Base-by-base conservation (phyloP, 1,284 basidiomycete genomes). In the Fomitopsis schrenkii region DNA sequence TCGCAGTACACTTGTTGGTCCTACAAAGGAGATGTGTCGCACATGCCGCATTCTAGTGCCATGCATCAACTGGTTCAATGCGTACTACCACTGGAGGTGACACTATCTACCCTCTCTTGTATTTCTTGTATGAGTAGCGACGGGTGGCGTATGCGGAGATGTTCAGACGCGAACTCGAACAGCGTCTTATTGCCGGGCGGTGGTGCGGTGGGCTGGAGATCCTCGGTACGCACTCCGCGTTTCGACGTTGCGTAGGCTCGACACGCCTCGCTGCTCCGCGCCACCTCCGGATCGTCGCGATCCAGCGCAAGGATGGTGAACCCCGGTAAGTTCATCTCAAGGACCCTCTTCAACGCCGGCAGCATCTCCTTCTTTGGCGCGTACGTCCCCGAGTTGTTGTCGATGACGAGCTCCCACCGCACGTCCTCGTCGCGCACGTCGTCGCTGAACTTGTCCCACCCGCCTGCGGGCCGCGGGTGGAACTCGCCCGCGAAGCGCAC, bases 401-500 rank as follows among this genome's bases (percentile, higher is more conserved):
- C 89, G 67, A 91, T 81, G 58, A 90, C 86, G 44, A 91, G 71
- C 71, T 91, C 87, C 90, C 90, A 91, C 45, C 77, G 68, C 42
- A 85, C 82, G 5, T 78, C 72, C 3, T 78, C 77, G 67, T 90
- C 90, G 1, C 72, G 68, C 1, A 69, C 79, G 36, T 73, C 74
- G 64, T 90, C 88, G 55, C 68, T 74, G 75, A 91, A 90, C 58
- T 70, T 74, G 55, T 76, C 79, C 89, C 90, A 91, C 0, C 88
- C 88, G 33, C 86, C 83, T 45, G 73, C 75, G 1, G 89, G 89
- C 7, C 89, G 79, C 19, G 85, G 86, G 71, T 91, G 89, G 71
- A 91, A 91, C 75, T 91, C 90, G 36, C 89, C 90, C 57, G 83
- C 82, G 70, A 90, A 91, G 55, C 87, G 79, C 61, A 91, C 90